Conservation (phyloP, 108 stramenopile species). For the Aurantiochytrium sp. region DNA sequence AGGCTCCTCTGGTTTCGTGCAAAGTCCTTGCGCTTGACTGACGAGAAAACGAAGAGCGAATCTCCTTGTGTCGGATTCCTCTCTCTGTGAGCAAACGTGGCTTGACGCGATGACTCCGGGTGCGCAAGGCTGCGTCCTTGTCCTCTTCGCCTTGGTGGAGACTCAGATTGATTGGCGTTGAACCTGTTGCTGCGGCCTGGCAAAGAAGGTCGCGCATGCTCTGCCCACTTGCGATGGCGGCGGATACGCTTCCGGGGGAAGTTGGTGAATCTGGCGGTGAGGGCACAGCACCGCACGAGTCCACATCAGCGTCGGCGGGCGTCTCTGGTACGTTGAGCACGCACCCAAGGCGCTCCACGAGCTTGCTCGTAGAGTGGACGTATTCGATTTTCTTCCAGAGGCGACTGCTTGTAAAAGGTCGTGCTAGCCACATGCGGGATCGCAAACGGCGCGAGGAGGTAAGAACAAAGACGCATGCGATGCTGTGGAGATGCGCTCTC, state of each 20-base stretch:
- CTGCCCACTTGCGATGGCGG: background rate
- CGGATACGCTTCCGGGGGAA: background rate
- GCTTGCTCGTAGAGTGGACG: background rate
- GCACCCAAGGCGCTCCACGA: background rate
- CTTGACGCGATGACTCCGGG: background rate
- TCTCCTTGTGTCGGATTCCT: background rate
- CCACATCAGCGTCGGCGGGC: background rate
- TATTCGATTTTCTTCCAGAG: constrained; percentile 9
- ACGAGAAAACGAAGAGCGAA: too few species aligned
- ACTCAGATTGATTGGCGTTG: too few species aligned
- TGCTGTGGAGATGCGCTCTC: background rate
- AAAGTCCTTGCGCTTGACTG: too few species aligned
- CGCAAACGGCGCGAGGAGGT: background rate
- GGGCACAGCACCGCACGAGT: background rate
- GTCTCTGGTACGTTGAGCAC: background rate
- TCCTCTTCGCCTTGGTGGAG: background rate
- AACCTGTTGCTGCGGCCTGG: background rate
- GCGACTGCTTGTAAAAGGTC: background rate
- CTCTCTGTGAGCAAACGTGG: background rate
- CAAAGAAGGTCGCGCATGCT: background rate
- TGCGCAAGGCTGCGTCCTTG: background rate
- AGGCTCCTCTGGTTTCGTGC: too few species aligned
- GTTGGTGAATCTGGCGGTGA: background rate
- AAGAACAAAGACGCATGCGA: background rate
- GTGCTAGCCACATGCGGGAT: background rate